Evolutionary conservation across 176 grass and related monocot species (phyloP), one percentile per base, ranked within the genome.

Genomic region (Raddia distichophylla): DNA sequence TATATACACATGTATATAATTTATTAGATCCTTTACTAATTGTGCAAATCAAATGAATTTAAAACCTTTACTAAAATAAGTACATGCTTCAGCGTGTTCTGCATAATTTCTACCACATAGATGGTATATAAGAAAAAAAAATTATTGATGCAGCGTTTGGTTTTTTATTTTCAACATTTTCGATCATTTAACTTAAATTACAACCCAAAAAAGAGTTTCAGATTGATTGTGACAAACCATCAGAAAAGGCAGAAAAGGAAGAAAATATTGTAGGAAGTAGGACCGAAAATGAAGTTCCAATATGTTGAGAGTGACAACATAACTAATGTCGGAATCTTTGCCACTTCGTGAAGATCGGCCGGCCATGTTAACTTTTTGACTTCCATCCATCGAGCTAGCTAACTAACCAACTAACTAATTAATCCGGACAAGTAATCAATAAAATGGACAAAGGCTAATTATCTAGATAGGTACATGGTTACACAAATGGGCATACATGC

Each of bases 211-310:
- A 37, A 7, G 4, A 66, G 22, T 8, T 27, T 3, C 5, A 22
- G 9, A 17, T 33, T 11, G 52, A 60, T 5, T 80, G 3, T 10
- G 71, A n/a, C 19, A 35, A 74, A 67, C 62, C 60, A 81, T 18
- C 49, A 11, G 9, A 74, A 57, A 74, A 69, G 5, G 62, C 42
- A 6, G 15, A 65, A 8, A 40, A 3, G 69, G 14, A n/a, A 6
- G 63, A 15, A 47, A 68, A 46, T 45, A 5, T 1, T 15, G 10
- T 12, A 42, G 13, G 18, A 19, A 17, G 10, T 42, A 60, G 17
- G 47, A 18, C n/a, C 0, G 51, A 86, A 68, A 81, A 74, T 40
- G 60, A 75, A 44, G 62, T n/a, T 68, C 42, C 10, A 86, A 32
- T 60, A 55, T 51, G 32, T 22, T n/a, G 69, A 86, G 69, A 34